These are phyloP conservation scores for Colletotrichum lini DNA, from an alignment of 2,329 filamentous ascomycete species.

Conservation along the genomic window DNA sequence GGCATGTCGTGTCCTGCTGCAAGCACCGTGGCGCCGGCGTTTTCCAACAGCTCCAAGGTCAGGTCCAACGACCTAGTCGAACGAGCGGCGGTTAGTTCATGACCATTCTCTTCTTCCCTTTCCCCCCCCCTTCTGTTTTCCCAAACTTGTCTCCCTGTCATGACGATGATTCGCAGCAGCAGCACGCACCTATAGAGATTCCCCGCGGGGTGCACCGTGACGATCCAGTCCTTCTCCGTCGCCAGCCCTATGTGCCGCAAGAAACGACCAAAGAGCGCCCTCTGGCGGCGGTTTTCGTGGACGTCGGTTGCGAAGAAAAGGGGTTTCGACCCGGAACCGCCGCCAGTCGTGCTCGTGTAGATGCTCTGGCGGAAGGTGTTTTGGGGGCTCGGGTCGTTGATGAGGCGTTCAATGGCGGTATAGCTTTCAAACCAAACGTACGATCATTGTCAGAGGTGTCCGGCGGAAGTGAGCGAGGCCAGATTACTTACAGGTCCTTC, in stretches of 20 bases:
- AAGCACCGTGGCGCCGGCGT: constrained; percentile 57
- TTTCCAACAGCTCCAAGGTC: constrained; percentile 56
- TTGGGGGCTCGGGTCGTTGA: constrained; percentile 49
- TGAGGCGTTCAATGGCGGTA: constrained; percentile 51
- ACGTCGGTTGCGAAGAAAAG: constrained; percentile 59
- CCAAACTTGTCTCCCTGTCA: too few species aligned
- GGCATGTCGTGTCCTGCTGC: constrained; percentile 52
- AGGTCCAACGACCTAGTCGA: constrained; percentile 55
- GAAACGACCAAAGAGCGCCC: constrained; percentile 52
- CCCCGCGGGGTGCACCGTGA: constrained; percentile 55
- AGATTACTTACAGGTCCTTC: too few species aligned
- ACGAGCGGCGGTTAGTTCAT: too few species aligned
- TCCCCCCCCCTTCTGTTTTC: background rate
- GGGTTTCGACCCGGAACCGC: constrained; percentile 50
- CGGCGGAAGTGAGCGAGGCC: too few species aligned
- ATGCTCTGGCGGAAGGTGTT: constrained; percentile 56
- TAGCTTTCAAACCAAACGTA: constrained; percentile 48
- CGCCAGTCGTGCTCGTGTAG: constrained; percentile 59
- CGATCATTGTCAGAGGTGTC: too few species aligned
- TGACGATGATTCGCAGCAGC: too few species aligned
- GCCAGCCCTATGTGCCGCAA: constrained; percentile 50
- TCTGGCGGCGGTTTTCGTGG: constrained; percentile 58
- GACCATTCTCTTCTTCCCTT: background rate
- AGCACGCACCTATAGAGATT: constrained; percentile 55
- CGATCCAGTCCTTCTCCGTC: constrained; percentile 54